Percentiles rank a stretch among this genome's conserved stretches.
Evolutionary conservation across 2,329 filamentous ascomycete species (phyloP).

Genomic region (Dactylellina cionopaga): DNA sequence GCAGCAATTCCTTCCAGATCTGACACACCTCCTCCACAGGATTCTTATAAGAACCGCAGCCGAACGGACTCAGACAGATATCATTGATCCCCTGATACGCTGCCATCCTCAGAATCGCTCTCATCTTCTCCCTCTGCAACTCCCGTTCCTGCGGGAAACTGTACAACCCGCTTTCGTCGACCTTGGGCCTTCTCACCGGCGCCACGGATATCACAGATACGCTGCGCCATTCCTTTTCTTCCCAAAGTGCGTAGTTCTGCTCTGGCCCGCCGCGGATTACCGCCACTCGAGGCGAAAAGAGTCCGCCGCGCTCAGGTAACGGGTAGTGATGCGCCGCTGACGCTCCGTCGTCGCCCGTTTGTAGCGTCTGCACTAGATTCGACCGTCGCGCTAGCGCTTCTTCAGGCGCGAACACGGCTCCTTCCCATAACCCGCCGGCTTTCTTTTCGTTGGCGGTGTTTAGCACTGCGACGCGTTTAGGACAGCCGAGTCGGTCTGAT

Average conservation of each 20-base stretch:
- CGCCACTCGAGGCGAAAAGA: conserved; percentile 77
- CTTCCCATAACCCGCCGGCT: conserved; percentile 83
- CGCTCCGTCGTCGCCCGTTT: conserved; percentile 66
- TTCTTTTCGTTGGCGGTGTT: conserved; percentile 80
- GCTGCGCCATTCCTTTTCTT: conserved; percentile 60
- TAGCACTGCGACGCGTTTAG: conserved; percentile 64
- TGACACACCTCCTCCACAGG: conserved; percentile 73
- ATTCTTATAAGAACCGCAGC: conserved; percentile 65
- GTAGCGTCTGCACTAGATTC: conserved; percentile 75
- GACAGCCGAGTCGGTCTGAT: conserved; percentile 35
- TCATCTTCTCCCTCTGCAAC: conserved; percentile 77
- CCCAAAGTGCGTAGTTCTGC: conserved; percentile 70
- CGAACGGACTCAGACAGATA: conserved; percentile 72
- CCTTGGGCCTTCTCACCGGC: conserved; percentile 77
- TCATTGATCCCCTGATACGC: conserved; percentile 69
- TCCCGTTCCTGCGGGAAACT: conserved; percentile 77
- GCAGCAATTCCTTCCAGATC: conserved; percentile 73
- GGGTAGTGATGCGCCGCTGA: conserved; percentile 71
- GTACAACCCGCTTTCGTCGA: conserved; percentile 74
- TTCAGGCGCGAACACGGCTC: conserved; percentile 71
- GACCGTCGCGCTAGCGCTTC: conserved; percentile 79
- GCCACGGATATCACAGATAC: conserved; percentile 75
- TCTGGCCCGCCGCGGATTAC: conserved; percentile 76
- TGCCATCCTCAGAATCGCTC: conserved; percentile 75
- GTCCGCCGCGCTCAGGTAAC: conserved; percentile 74